These are phyloP conservation scores for Eimeria praecox DNA, from an alignment of 169 alveolate genomes.

Conservation along the genomic window DNA sequence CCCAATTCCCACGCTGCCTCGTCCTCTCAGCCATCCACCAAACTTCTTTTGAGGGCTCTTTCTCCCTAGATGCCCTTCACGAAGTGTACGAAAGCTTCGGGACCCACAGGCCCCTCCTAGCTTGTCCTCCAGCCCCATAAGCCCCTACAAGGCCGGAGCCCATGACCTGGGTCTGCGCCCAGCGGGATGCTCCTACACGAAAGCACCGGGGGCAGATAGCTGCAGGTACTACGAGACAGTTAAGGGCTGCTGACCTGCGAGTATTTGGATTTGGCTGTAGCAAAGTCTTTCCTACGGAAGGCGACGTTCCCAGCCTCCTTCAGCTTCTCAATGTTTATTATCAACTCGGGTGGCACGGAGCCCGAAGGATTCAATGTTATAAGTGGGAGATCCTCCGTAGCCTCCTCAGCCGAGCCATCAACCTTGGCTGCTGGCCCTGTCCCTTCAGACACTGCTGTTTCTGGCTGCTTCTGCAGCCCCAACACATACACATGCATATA, in stretches of 20 bases:
- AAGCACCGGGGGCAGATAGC: neutral
- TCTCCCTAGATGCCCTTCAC: neutral
- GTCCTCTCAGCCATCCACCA: neutral
- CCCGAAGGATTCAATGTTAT: neutral
- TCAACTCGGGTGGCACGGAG: neutral
- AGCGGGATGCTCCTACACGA: neutral
- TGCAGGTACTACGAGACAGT: neutral
- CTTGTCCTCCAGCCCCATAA: neutral
- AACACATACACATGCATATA: neutral
- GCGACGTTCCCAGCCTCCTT: constrained; percentile 37
- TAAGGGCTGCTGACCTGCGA: constrained; percentile 13
- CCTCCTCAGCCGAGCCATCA: neutral
- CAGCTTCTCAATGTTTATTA: constrained; percentile 17
- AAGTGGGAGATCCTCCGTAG: neutral
- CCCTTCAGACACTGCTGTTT: neutral
- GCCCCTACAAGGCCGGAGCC: neutral
- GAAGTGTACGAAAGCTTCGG: neutral
- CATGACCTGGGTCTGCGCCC: neutral
- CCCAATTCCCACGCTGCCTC: neutral
- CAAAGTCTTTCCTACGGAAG: neutral
- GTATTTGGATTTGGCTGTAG: constrained; percentile 27
- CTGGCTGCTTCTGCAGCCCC: neutral
- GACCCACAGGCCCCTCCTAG: neutral
- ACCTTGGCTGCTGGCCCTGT: neutral
- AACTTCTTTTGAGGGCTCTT: neutral